Conservation (phyloP, 768 basidiomycete genomes). For the Serendipita indica region DNA sequence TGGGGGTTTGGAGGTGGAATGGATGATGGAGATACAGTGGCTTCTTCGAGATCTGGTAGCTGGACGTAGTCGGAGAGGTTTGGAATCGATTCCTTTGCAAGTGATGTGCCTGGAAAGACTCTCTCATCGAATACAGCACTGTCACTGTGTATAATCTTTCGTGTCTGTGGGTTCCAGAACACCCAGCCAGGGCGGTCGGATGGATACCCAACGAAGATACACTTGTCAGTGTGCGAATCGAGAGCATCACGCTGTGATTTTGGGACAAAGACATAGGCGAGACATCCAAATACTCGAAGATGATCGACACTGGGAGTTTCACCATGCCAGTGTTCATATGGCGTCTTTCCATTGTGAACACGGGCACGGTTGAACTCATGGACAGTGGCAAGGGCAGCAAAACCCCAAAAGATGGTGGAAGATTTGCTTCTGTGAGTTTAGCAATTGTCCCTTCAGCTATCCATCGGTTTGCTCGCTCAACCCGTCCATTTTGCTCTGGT, state of each 20-base stretch:
- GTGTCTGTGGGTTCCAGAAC: slow-evolving; percentile 23
- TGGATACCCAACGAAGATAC: slow-evolving; percentile 28
- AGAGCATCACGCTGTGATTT: slow-evolving; percentile 18
- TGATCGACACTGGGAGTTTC: slow-evolving; percentile 19
- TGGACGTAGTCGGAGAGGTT: background rate
- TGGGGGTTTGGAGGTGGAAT: background rate
- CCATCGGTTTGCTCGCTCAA: slow-evolving; percentile 7
- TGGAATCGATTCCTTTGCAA: background rate
- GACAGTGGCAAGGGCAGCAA: slow-evolving; percentile 11
- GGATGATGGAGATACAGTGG: no score
- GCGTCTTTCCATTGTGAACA: slow-evolving; percentile 10
- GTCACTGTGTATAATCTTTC: slow-evolving; percentile 20
- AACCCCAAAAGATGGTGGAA: slow-evolving; percentile 15
- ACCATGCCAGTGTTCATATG: slow-evolving; percentile 14
- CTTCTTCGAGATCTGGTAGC: background rate
- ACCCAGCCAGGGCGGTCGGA: slow-evolving; percentile 23
- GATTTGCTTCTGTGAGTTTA: slow-evolving; percentile 16
- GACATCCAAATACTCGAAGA: slow-evolving; percentile 27
- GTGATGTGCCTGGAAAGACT: slow-evolving; percentile 16
- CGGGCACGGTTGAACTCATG: slow-evolving; percentile 16
- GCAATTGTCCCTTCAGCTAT: slow-evolving; percentile 7
- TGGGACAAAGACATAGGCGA: slow-evolving; percentile 26
- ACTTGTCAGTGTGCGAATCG: slow-evolving; percentile 20
- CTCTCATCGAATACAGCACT: slow-evolving; percentile 24
- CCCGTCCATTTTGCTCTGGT: slow-evolving; percentile 4